These are phyloP conservation scores for Clitopilus passeckerianus DNA, from an alignment of 768 basidiomycete species.

Conservation along the genomic window DNA sequence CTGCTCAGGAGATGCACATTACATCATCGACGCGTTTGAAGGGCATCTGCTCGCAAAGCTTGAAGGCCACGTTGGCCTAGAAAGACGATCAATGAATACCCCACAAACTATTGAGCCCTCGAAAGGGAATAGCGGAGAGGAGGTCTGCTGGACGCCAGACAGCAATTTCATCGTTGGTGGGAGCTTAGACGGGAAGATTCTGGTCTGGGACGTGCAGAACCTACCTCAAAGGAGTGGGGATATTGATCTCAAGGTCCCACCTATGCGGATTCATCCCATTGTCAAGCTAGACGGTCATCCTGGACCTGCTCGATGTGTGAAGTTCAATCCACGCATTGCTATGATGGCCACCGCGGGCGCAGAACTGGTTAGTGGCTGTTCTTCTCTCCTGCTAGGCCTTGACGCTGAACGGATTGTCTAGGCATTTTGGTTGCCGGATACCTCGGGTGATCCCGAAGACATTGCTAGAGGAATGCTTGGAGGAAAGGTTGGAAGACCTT, in stretches of 20 bases:
- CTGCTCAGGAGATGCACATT: slow-evolving; percentile 90
- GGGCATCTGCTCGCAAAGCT: slow-evolving; percentile 81
- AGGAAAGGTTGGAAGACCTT: slow-evolving; percentile 29
- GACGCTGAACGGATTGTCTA: slow-evolving; percentile 12
- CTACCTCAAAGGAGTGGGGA: slow-evolving; percentile 47
- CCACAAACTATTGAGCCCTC: slow-evolving; percentile 58
- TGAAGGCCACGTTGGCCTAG: slow-evolving; percentile 80
- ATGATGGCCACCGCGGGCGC: slow-evolving; percentile 86
- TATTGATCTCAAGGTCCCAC: slow-evolving; percentile 50
- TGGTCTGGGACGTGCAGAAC: slow-evolving; percentile 81
- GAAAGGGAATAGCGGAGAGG: slow-evolving; percentile 87
- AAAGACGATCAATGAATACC: slow-evolving; percentile 52
- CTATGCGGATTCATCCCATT: slow-evolving; percentile 36
- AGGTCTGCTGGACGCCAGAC: slow-evolving; percentile 92
- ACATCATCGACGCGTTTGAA: slow-evolving; percentile 88
- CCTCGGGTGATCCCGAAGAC: slow-evolving; percentile 63
- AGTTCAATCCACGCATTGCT: slow-evolving; percentile 83
- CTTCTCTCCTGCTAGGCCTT: neutral
- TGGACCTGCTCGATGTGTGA: slow-evolving; percentile 80
- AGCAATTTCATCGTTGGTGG: slow-evolving; percentile 88
- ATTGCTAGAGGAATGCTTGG: slow-evolving; percentile 66
- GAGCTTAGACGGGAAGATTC: slow-evolving; percentile 78
- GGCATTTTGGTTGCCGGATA: slow-evolving; percentile 52
- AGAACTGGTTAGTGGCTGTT: slow-evolving; percentile 59
- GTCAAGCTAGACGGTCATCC: slow-evolving; percentile 71